Base-by-base conservation (phyloP, 345 rosid species). In the Cardiospermum halicacabum region DNA sequence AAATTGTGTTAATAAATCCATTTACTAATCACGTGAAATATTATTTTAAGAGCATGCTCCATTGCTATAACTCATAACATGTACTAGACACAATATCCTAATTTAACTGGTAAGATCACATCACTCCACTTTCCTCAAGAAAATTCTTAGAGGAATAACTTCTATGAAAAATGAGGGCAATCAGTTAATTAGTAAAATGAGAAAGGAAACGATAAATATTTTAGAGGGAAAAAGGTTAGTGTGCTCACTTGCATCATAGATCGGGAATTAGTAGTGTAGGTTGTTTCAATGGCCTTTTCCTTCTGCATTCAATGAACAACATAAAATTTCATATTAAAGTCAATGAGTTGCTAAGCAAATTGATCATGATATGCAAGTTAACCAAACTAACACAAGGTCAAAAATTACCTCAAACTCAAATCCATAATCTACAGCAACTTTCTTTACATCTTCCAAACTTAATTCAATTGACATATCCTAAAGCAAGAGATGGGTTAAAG, bases 401-500 rank as follows among this genome's bases (percentile, higher is more conserved):
- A 19, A 47, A 50, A 47, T 69, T 75, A 85, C 97, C 96, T 84
- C 90, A 34, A 87, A 62, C 77, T 78, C 74, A 60, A 94, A 85
- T 58, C 99, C 97, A 62, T 81, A 91, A 28, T 82, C 79, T 31
- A 80, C 69, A 66, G 96, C 96, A 75, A 83, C 89, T 65, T 70
- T 80, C 82, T 89, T 94, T 56, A 91, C 96, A 77, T 94, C 99
- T 69, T 91, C 96, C 83, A 91, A 79, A 69, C 99, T 91, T 68
- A 94, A 73, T 66, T 94, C 99, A 26, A 94, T 74, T n/a, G 97
- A 94, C 95, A 94, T 89, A 62, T 94, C 99, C 99, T 92, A 50
- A 10, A 64, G 5, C 3, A 26, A 22, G 43, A 28, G 19, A 64
- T 36, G 7, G 34, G 22, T n/a, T 39, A 36, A 32, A 45, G 53